Evolutionary conservation across 1,284 basidiomycete species (phyloP).

Genomic region (Leccinum subrobustum): DNA sequence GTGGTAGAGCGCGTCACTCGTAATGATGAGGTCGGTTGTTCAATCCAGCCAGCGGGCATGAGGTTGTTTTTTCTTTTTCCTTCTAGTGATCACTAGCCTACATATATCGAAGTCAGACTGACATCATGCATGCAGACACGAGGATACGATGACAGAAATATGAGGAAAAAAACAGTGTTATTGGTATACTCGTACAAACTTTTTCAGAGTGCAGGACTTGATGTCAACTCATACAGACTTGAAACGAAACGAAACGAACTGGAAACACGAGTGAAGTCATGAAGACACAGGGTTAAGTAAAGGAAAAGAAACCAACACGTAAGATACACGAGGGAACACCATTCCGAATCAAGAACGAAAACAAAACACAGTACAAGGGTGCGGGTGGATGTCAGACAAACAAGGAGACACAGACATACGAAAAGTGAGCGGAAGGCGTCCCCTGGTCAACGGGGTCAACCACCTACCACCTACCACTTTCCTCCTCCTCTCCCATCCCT

Average conservation of each 20-base stretch:
- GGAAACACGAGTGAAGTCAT: background rate
- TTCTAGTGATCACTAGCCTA: background rate
- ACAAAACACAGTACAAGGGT: background rate
- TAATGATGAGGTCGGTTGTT: constrained; percentile 48
- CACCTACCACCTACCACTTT: background rate
- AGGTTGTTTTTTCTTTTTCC: background rate
- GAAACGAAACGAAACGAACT: background rate
- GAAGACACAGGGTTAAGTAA: background rate
- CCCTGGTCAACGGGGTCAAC: background rate
- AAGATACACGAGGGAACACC: background rate
- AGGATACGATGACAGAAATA: background rate
- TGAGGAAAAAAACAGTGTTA: background rate
- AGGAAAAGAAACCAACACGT: background rate
- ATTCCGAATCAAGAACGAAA: background rate
- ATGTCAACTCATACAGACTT: background rate
- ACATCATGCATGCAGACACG: background rate
- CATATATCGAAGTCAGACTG: background rate
- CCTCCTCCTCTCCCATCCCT: background rate
- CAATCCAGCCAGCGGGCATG: constrained; percentile 40
- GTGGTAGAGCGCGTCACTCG: constrained; percentile 56
- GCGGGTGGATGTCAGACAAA: background rate
- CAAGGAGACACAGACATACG: background rate
- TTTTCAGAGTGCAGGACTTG: background rate
- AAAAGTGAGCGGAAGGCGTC: background rate
- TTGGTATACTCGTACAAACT: background rate